phyloP scores from a whole-genome alignment of 805 yeast genomes.

The Yarrowia divulgata region DNA sequence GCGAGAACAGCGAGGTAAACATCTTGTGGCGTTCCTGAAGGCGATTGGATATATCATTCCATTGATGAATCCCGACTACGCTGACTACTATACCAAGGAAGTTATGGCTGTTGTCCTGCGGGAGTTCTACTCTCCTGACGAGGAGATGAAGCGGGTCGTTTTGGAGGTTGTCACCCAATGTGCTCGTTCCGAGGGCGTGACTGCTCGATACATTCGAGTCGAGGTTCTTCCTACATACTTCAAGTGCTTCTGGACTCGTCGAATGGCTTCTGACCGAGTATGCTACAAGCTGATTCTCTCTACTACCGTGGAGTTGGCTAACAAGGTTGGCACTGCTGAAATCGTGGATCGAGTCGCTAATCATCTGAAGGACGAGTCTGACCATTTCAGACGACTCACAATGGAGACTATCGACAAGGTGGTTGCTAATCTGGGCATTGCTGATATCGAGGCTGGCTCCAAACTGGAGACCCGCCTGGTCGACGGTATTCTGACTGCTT shows the following conservation, averaged over 20 bases:
- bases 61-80: conserved; percentile 83
- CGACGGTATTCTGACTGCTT: conserved; percentile 78
- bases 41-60: conserved; percentile 85
- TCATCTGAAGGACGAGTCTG: conserved; percentile 81
- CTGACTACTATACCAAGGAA: conserved; percentile 77
- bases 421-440: conserved; percentile 58
- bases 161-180: conserved; percentile 72
- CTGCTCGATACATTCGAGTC: conserved; percentile 56
- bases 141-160: conserved; percentile 81
- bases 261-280: conserved; percentile 66
- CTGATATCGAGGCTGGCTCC: conserved; percentile 61
- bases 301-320: conserved; percentile 71
- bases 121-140: conserved; percentile 83
- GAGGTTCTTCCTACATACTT: conserved; percentile 70
- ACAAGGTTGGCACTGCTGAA: conserved; percentile 68
- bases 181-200: conserved; percentile 65
- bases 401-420: conserved; percentile 71
- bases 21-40: conserved; percentile 75
- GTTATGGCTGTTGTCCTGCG: conserved; percentile 69
- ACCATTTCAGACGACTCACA: conserved; percentile 78
- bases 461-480: conserved; percentile 69
- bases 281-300: conserved; percentile 68
- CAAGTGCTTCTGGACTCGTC: conserved; percentile 78
- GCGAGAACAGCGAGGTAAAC: conserved; percentile 75
- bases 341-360: conserved; percentile 64